Conservation (phyloP, 2,329 filamentous ascomycete genomes). For the Eutypella sp. region DNA sequence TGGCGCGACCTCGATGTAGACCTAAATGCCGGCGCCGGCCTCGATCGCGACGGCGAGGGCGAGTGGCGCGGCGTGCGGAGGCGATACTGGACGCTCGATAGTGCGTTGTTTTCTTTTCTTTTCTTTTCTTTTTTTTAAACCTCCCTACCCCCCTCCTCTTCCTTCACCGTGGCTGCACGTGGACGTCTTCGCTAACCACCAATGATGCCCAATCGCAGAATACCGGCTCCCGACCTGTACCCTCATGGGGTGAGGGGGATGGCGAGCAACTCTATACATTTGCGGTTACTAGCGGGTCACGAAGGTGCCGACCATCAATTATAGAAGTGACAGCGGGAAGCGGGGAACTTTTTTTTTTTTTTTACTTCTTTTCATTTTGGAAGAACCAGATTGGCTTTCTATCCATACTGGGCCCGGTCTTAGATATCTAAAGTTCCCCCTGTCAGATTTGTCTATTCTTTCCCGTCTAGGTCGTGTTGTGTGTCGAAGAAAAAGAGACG, state of each 20-base stretch:
- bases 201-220: constrained; percentile 35
- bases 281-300: no score
- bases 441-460: no score
- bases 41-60: constrained; percentile 62
- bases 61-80: constrained; percentile 88
- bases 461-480: no score
- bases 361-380: no score
- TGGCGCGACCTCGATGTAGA: constrained; percentile 78
- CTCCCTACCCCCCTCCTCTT: neutral
- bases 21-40: constrained; percentile 46
- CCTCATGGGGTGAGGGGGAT: constrained; percentile 55
- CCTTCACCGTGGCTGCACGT: neutral
- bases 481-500: neutral
- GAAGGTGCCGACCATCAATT: no score
- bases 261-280: neutral
- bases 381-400: neutral
- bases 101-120: constrained; percentile 38
- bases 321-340: no score
- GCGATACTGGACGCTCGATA: constrained; percentile 83
- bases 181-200: constrained; percentile 2
- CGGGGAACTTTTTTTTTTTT: no score
- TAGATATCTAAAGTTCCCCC: no score
- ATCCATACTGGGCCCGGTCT: no score
- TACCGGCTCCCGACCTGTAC: constrained; percentile 72
- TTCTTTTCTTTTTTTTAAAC: no score